Evolutionary conservation across 176 grass and related monocot genomes (phyloP).

Genomic region (Dactylis glomerata): DNA sequence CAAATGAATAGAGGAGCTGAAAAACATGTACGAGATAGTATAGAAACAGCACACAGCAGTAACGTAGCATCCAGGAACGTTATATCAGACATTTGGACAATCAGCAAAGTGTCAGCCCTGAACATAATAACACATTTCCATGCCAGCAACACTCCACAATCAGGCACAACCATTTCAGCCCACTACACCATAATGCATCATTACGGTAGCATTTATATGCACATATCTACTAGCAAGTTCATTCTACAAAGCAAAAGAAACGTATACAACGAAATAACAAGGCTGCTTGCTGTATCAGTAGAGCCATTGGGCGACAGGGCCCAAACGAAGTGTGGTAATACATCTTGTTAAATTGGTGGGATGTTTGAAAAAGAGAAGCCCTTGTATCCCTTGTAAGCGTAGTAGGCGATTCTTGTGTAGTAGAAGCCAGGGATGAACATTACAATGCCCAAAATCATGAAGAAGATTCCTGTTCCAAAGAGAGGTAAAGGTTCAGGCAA

Average conservation of each 20-base stretch:
- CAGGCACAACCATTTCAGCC: constrained; percentile 14
- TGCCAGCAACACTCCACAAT: background rate
- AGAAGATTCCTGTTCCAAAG: constrained; percentile 65
- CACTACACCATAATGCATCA: constrained; percentile 12
- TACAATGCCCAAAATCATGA: constrained; percentile 78
- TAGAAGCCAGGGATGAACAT: constrained; percentile 98
- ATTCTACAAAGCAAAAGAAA: constrained; percentile 1
- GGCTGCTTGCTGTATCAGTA: constrained; percentile 5
- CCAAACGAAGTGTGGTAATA: background rate
- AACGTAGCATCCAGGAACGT: background rate
- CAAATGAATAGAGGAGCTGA: background rate
- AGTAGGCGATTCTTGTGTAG: constrained; percentile 94
- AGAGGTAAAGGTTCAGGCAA: background rate
- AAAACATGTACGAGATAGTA: background rate
- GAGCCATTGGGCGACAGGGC: background rate
- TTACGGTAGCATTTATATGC: constrained; percentile 47
- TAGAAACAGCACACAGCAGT: background rate
- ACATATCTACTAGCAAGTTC: constrained; percentile 27
- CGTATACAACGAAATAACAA: background rate
- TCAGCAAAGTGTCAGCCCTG: background rate
- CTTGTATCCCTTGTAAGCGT: constrained; percentile 90
- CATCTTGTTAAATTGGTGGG: constrained; percentile 53
- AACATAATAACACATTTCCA: background rate
- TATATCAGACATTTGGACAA: background rate
- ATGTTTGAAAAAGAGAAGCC: constrained; percentile 97